A percentile compares a stretch with the other conserved stretches of the same genome.
Evolutionary conservation across 345 rosid genomes (phyloP).

Genomic region (Carallia brachiata): DNA sequence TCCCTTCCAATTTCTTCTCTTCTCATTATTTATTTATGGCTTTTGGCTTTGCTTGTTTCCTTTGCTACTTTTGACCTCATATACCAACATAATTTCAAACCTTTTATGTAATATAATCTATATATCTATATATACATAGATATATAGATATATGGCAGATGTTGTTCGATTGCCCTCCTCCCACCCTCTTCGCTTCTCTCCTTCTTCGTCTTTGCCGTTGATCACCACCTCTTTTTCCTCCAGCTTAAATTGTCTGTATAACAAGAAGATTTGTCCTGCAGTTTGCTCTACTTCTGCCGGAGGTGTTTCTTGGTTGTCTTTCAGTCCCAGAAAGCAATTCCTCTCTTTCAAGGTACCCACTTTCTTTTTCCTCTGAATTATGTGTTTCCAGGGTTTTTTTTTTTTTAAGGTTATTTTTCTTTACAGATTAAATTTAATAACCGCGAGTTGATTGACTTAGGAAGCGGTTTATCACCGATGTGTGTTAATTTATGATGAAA

Average conservation of each 20-base stretch:
- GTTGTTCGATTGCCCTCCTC: conserved; percentile 43
- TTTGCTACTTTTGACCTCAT: background rate
- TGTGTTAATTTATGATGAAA: too few relatives aligned
- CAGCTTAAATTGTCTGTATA: conserved; percentile 35
- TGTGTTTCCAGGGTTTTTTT: background rate
- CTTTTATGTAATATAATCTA: background rate
- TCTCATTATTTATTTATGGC: background rate
- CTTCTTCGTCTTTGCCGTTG: conserved; percentile 15
- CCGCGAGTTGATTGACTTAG: too few relatives aligned
- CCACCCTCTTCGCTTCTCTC: conserved; percentile 43
- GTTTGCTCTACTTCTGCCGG: conserved; percentile 23
- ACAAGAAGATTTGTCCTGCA: conserved; percentile 34
- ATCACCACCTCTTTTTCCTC: conserved; percentile 32
- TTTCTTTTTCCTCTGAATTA: background rate
- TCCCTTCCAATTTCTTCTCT: conserved; percentile 4
- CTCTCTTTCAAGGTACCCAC: conserved; percentile 47
- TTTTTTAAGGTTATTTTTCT: background rate
- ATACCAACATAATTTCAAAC: background rate
- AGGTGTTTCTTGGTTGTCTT: conserved; percentile 26
- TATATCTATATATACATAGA: background rate
- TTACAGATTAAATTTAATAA: background rate
- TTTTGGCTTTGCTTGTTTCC: background rate
- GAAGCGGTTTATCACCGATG: too few relatives aligned
- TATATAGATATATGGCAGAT: conserved; percentile 56
- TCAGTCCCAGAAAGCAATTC: conserved; percentile 34